These are phyloP conservation scores for Monosporozyma servazzii DNA, from an alignment of 805 yeast species.

Conservation along the genomic window DNA sequence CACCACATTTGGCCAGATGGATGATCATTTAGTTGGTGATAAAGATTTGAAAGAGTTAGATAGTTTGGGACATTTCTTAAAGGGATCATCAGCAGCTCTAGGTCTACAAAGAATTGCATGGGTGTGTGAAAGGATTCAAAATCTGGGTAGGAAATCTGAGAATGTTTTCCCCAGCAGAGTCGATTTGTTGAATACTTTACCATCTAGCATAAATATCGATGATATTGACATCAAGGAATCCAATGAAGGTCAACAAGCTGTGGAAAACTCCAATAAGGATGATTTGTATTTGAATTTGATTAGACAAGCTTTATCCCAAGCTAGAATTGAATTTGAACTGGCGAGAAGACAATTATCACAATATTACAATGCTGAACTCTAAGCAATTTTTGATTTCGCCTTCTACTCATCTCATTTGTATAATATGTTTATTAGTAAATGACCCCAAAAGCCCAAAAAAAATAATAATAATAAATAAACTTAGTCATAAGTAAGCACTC, in stretches of 20 bases:
- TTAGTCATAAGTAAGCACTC: background rate
- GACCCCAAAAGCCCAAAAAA: background rate
- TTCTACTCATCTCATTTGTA: background rate
- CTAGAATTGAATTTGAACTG: constrained; percentile 38
- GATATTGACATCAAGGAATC: constrained; percentile 10
- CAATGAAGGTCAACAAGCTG: constrained; percentile 2
- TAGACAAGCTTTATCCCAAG: constrained; percentile 38
- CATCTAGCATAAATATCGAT: constrained; percentile 9
- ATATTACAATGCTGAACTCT: constrained; percentile 32
- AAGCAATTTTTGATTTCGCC: background rate
- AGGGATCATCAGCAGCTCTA: constrained; percentile 91
- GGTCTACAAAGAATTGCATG: constrained; percentile 76
- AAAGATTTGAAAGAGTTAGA: constrained; percentile 51
- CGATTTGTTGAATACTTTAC: constrained; percentile 8
- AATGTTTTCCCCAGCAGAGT: constrained; percentile 13
- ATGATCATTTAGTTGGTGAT: constrained; percentile 33
- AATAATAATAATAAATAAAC: background rate
- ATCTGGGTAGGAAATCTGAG: constrained; percentile 51
- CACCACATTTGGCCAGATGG: constrained; percentile 68
- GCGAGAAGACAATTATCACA: constrained; percentile 39
- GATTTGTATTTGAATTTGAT: constrained; percentile 36
- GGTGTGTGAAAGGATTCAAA: constrained; percentile 90
- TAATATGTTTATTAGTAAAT: background rate
- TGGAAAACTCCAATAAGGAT: constrained; percentile 28
- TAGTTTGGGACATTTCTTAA: constrained; percentile 80